Evolutionary conservation across 2,329 filamentous ascomycete genomes (phyloP).

Genomic region (Zymoseptoria crescenta): DNA sequence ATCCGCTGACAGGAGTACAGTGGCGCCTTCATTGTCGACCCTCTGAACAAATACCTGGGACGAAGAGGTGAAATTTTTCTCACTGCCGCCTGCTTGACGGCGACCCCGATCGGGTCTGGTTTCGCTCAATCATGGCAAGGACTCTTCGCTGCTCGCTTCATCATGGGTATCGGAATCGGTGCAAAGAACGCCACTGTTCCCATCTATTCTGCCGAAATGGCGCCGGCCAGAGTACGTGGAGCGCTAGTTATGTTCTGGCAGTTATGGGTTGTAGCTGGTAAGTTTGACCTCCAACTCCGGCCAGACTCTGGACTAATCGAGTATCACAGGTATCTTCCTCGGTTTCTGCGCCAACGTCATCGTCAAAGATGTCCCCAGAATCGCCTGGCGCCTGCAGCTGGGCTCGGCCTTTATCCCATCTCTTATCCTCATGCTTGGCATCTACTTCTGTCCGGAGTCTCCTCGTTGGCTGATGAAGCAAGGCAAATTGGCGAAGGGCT

Average conservation of each 20-base stretch:
- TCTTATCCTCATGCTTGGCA: slow-evolving; percentile 27
- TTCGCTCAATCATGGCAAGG: slow-evolving; percentile 52
- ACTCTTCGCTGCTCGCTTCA: slow-evolving; percentile 56
- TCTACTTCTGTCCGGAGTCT: slow-evolving; percentile 36
- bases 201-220: slow-evolving; percentile 36
- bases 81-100: slow-evolving; percentile 42
- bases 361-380: slow-evolving; percentile 50
- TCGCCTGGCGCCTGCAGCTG: slow-evolving; percentile 61
- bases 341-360: slow-evolving; percentile 59
- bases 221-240: slow-evolving; percentile 47
- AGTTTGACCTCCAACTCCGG: neutral
- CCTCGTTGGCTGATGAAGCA: slow-evolving; percentile 47
- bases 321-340: slow-evolving; percentile 50
- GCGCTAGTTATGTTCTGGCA: slow-evolving; percentile 78
- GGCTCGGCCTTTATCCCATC: slow-evolving; percentile 51
- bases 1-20: slow-evolving; percentile 7
- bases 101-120: slow-evolving; percentile 62
- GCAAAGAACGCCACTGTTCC: slow-evolving; percentile 40
- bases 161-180: slow-evolving; percentile 55
- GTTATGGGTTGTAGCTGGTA: slow-evolving; percentile 45
- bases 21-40: slow-evolving; percentile 49
- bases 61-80: slow-evolving; percentile 35
- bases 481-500: slow-evolving; percentile 39
- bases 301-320: neutral
- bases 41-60: slow-evolving; percentile 31